These are phyloP conservation scores for Cyclocybe aegerita DNA, from an alignment of 768 basidiomycete genomes.

Conservation along the genomic window DNA sequence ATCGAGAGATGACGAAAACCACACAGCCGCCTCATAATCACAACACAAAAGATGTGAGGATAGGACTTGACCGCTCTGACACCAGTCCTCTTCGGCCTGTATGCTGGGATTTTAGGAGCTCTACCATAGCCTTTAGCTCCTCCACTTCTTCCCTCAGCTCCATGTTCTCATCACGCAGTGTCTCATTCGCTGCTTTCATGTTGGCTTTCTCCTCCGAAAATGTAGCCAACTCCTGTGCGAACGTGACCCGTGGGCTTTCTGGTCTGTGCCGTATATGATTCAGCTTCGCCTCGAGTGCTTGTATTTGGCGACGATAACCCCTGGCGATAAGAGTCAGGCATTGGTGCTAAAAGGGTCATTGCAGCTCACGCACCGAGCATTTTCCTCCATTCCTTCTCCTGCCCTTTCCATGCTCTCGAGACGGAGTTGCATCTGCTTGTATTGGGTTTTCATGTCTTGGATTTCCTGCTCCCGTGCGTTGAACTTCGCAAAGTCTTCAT, in stretches of 20 bases:
- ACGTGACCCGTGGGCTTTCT: slow-evolving; percentile 24
- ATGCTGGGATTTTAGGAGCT: slow-evolving; percentile 58
- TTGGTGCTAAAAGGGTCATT: not conserved
- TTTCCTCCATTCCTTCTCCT: slow-evolving; percentile 54
- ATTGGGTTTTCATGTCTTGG: slow-evolving; percentile 51
- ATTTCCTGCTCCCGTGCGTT: slow-evolving; percentile 64
- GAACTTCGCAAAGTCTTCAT: slow-evolving; percentile 69
- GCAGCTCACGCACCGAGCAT: slow-evolving; percentile 47
- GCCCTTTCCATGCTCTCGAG: slow-evolving; percentile 58
- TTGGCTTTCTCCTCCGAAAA: slow-evolving; percentile 46
- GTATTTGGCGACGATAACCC: slow-evolving; percentile 57
- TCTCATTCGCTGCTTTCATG: slow-evolving; percentile 48
- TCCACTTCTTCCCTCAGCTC: slow-evolving; percentile 45
- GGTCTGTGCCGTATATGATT: slow-evolving; percentile 44
- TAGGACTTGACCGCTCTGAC: slow-evolving; percentile 45
- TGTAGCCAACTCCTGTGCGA: slow-evolving; percentile 41
- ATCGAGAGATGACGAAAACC: not conserved
- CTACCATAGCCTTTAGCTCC: slow-evolving; percentile 71
- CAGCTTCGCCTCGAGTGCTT: slow-evolving; percentile 59
- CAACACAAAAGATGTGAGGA: slow-evolving; percentile 16
- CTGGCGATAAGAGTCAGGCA: slow-evolving; percentile 30
- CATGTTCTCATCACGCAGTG: slow-evolving; percentile 57
- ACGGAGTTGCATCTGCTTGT: slow-evolving; percentile 65
- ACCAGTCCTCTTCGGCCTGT: slow-evolving; percentile 42
- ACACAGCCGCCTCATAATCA: not conserved